Evolutionary conservation across 106 monocot species (phyloP), one percentile per base, ranked within the genome.

Genomic region (Dendrobium nobile): DNA sequence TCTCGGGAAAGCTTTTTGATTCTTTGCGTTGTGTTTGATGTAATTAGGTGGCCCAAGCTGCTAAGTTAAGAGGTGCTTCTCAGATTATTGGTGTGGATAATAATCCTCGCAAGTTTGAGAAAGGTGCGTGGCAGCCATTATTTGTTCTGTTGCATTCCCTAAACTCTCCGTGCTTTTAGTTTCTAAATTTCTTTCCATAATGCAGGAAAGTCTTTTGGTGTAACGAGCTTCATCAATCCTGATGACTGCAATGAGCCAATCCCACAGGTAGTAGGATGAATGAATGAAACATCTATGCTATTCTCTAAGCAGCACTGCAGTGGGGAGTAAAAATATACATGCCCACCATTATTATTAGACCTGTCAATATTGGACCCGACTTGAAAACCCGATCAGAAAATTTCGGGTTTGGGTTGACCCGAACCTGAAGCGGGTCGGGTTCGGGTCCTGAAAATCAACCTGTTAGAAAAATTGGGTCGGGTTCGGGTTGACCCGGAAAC

Each of bases 31-130:
- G 28, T 37, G 28, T 37, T 79, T 80, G 58, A 24, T 37, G 31
- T 26, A 28, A 48, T 22, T 82, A 96, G 96, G 93, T 94, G 20
- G 96, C 96, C 4, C 96, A 92, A 85, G 96, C 88, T 85, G 96
- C 96, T 64, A 93, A 86, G 75, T 16, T 87, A 77, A 88, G 93
- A 65, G 93, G 92, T 41, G 96, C 93, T 31, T 90, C 90, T 67
- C 82, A 78, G 47, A 91, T 96, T 76, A 93, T 96, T 64, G 96
- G 96, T 54, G 87, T 96, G 31, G 96, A 96, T 83, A 96, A 79
- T 73, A 92, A 94, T 89, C 79, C 90, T 80, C 79, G 84, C 55
- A 96, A 96, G 74, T 78, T 65, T 77, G 93, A 96, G 76, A 93
- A 89, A 73, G 96, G 93, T 96, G 85, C 79, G 6, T 19, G 45